Evolutionary conservation across 2,329 filamentous ascomycete genomes (phyloP).

Genomic region (Cladosporium sp.): DNA sequence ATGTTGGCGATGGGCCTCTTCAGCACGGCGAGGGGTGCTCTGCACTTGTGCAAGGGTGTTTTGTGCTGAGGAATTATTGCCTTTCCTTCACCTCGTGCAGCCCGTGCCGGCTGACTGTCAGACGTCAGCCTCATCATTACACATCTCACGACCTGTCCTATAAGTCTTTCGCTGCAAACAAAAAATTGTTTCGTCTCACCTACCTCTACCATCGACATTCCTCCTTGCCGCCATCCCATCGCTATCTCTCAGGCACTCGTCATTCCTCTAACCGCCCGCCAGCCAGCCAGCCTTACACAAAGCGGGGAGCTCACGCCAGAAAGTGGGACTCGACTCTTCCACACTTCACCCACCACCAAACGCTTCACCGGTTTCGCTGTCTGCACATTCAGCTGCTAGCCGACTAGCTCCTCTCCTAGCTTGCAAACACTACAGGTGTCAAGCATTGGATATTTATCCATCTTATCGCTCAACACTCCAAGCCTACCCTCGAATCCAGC

Average conservation of each 20-base stretch:
- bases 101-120: slow-evolving; percentile 4
- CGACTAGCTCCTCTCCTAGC: neutral
- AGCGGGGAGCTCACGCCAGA: slow-evolving; percentile 9
- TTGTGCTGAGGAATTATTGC: neutral
- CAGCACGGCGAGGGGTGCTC: neutral
- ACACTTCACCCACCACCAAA: slow-evolving; percentile 2
- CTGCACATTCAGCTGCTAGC: neutral
- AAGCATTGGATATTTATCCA: neutral
- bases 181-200: neutral
- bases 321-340: slow-evolving; percentile 9
- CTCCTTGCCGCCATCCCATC: neutral
- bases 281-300: neutral
- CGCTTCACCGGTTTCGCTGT: slow-evolving; percentile 8
- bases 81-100: neutral
- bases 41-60: neutral
- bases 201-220: neutral
- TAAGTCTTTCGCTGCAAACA: neutral
- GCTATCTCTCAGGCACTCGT: neutral
- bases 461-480: neutral
- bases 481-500: neutral
- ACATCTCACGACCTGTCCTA: neutral
- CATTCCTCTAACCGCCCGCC: slow-evolving; percentile 4
- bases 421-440: neutral
- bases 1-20: neutral
- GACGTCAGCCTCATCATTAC: slow-evolving; percentile 10